Percentiles rank a stretch among this genome's conserved stretches.
These are phyloP conservation scores for Geotrichum aggregatum DNA, from an alignment of 1,139 yeast species.

Conservation along the genomic window DNA sequence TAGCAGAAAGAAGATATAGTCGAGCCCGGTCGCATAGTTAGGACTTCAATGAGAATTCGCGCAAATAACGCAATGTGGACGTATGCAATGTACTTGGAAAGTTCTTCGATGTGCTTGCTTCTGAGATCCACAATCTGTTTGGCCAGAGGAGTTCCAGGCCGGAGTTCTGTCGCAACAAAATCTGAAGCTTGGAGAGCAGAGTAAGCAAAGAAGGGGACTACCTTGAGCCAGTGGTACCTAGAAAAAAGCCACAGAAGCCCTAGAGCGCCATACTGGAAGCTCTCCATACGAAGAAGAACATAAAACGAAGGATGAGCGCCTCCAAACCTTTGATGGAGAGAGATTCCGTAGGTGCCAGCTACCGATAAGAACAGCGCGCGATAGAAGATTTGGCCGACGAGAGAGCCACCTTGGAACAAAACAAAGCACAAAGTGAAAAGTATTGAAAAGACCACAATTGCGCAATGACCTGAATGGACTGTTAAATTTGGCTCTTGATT, in stretches of 20 bases:
- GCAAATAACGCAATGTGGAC: slow-evolving; percentile 57
- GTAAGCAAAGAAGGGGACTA: slow-evolving; percentile 61
- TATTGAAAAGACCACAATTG: slow-evolving; percentile 18
- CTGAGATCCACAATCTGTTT: slow-evolving; percentile 45
- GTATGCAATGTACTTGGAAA: slow-evolving; percentile 62
- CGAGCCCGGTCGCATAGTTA: slow-evolving; percentile 63
- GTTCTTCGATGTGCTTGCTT: slow-evolving; percentile 53
- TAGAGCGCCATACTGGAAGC: slow-evolving; percentile 54
- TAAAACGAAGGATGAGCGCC: slow-evolving; percentile 37
- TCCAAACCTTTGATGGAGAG: slow-evolving; percentile 51
- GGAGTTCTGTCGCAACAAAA: slow-evolving; percentile 54
- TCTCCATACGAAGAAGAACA: slow-evolving; percentile 52
- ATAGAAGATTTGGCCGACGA: slow-evolving; percentile 43
- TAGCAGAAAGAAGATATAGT: slow-evolving; percentile 57
- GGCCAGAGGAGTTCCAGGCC: slow-evolving; percentile 53
- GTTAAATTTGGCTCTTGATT: slow-evolving; percentile 2
- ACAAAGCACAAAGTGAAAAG: slow-evolving; percentile 21
- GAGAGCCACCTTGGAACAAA: slow-evolving; percentile 23
- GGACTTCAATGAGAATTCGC: slow-evolving; percentile 48
- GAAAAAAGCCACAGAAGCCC: slow-evolving; percentile 56
- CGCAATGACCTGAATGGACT: slow-evolving; percentile 20
- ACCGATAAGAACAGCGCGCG: slow-evolving; percentile 61
- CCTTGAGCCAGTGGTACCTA: slow-evolving; percentile 49
- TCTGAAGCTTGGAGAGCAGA: slow-evolving; percentile 67
- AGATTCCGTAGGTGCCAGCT: slow-evolving; percentile 65